Conservation (phyloP, 257 asterid species). For the Parsonsia alboflavescens region DNA sequence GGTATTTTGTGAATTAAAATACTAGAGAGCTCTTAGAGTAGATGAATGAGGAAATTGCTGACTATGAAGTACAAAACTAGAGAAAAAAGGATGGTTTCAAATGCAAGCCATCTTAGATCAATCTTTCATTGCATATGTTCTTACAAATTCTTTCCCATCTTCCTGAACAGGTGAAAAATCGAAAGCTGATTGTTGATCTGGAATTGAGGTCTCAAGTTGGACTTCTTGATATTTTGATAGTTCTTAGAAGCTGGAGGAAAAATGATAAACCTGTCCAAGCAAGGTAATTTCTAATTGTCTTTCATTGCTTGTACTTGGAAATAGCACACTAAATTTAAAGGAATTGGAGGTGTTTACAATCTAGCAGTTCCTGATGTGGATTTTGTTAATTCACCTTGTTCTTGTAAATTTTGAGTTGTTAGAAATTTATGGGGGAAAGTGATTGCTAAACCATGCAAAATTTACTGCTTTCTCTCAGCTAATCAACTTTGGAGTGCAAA, state of each 20-base stretch:
- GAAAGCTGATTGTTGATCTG: slow-evolving; percentile 53
- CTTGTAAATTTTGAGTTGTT: background rate
- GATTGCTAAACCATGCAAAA: background rate
- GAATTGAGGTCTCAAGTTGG: slow-evolving; percentile 59
- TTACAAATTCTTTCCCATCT: background rate
- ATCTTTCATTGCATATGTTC: background rate
- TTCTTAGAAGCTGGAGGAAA: slow-evolving; percentile 58
- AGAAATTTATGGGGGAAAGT: background rate
- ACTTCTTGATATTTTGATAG: slow-evolving; percentile 53
- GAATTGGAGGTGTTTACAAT: background rate
- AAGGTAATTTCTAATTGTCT: slow-evolving; percentile 37
- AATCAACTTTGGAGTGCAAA: background rate
- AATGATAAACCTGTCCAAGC: slow-evolving; percentile 46
- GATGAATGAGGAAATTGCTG: background rate
- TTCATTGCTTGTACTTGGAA: background rate
- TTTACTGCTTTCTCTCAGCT: background rate
- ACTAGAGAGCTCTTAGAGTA: background rate
- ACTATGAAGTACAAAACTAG: background rate
- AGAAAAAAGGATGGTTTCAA: background rate
- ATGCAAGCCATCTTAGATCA: too few relatives aligned
- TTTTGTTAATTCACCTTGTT: background rate
- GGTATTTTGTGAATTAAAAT: too few relatives aligned
- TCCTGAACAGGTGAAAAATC: slow-evolving; percentile 52
- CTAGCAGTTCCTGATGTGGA: background rate
- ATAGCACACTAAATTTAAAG: background rate